Base-by-base conservation (phyloP, 495 filamentous ascomycete species). In the Penicillium soppii region DNA sequence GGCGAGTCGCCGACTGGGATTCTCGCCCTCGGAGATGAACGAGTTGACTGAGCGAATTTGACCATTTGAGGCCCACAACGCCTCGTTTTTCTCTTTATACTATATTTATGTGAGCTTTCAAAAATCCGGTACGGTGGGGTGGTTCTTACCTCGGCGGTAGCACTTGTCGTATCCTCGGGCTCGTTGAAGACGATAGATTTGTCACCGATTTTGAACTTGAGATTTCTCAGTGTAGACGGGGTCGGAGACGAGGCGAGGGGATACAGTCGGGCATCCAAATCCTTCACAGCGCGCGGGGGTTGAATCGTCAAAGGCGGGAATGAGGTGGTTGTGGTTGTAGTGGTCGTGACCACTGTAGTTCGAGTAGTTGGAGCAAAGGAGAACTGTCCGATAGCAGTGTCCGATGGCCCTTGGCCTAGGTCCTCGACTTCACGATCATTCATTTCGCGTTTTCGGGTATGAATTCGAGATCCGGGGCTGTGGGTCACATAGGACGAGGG, bases 271-370 rank as follows among this genome's bases (percentile, higher is more conserved):
- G 88, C 76, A 69, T 97, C 92, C 40, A 95, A 82, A 40, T 88
- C 82, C 35, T 78, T 69, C 13, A 91, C 74, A 19, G 88, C 82
- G 39, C 84, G 82, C 21, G 92, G 88, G 37, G 88, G 83, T 50
- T 82, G 84, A 57, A 97, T 81, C 41, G 88, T 67, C 10, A 97
- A 70, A 15, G 91, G 92, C 12, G 94, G 92, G 52, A 94, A 92
- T 5, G 83, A 84, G 27, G 90, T 86, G 17, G 94, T 96, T 0
- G 92, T 97, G 1, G 90, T 96, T 0, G 92, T 97, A 0, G 92
- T 97, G 0, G 94, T 97, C 4, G 92, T 97, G 53, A 97, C 85
- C 7, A 89, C 82, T 2, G 86, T 89, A 17, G 86, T 88, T 61
- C 84, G 79, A 19, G 87, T 90, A 13, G 87, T 81, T 22, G 86